Evolutionary conservation across 208 protist genomes (phyloP), one percentile per base, ranked within the genome.

Genomic region (Wallacemonas collosoma): DNA sequence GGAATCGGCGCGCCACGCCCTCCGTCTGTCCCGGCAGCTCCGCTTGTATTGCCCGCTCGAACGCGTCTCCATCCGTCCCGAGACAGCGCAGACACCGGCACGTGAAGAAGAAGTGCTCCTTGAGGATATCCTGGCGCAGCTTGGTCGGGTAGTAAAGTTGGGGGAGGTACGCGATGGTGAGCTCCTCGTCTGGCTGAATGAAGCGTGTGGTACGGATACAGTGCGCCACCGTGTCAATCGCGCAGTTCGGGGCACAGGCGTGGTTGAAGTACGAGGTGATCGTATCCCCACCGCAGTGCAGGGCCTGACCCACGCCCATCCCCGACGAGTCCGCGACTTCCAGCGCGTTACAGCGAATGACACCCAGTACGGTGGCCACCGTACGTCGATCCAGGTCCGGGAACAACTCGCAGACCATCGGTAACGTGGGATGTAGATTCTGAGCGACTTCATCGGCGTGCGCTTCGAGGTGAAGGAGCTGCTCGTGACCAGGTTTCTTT

Each of bases 231-330:
- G 63, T 43, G 54, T 90, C 81, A 8, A 96, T 87, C 45, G 87
- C 85, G 61, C 89, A 94, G 77, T 96, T 96, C 0, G 91, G 91
- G 7, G 72, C 41, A 70, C 91, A 96, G 44, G 86, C 90, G 79
- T 96, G 91, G 70, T 96, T 96, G 62, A 94, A 93, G 80, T 81
- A 93, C 1, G 86, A 93, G 0, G 81, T 81, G 53, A 87, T 77
- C 26, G 57, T 79, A 15, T 63, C 45, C 7, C 43, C 41, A 26
- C 75, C 77, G 17, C 66, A 76, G 79, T 93, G 74, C 64, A 95
- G 79, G n/a, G 84, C 89, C 75, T 96, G 89, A 1, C 82, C 91
- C 2, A 96, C 80, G 39, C 80, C 84, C 51, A 93, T 82, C 8
- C 88, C 89, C 17, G 78, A 84, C 15, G 65, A 51, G 58, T 93